Evolutionary conservation across 345 rosid genomes (phyloP).

Genomic region (Ceriops decandra): DNA sequence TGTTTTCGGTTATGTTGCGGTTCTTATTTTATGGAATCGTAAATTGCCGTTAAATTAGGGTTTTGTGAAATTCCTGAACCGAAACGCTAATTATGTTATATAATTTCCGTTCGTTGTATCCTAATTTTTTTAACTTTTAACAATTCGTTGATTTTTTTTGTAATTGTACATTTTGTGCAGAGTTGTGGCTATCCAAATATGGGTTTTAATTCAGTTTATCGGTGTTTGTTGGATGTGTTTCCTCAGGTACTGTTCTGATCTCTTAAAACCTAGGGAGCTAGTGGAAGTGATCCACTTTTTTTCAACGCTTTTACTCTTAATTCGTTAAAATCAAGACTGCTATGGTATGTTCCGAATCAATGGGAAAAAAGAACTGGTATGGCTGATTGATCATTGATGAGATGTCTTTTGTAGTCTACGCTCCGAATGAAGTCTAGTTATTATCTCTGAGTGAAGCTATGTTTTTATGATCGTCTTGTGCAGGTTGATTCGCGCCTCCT

Average conservation of each 20-base stretch:
- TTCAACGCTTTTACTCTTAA: too few species aligned
- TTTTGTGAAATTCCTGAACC: neutral
- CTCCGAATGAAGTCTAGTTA: too few species aligned
- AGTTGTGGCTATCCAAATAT: slow-evolving; percentile 23
- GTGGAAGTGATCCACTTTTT: too few species aligned
- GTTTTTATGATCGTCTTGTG: neutral
- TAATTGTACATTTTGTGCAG: slow-evolving; percentile 14
- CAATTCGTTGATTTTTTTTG: neutral
- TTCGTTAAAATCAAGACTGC: too few species aligned
- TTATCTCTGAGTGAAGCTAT: neutral
- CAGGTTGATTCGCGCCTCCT: slow-evolving; percentile 77
- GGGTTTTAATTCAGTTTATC: slow-evolving; percentile 59
- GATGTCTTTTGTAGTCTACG: too few species aligned
- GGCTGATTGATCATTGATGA: too few species aligned
- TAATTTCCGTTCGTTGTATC: neutral
- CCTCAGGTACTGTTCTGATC: slow-evolving; percentile 52
- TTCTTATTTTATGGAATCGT: neutral
- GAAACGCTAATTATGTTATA: neutral
- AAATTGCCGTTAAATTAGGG: neutral
- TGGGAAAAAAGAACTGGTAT: too few species aligned
- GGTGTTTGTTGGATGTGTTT: slow-evolving; percentile 54
- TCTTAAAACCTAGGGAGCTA: neutral
- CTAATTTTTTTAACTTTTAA: neutral
- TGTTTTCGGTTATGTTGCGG: neutral
- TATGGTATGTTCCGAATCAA: too few species aligned